These are phyloP conservation scores for Peribolospora baueri DNA, from an alignment of 768 basidiomycete genomes.

Conservation along the genomic window DNA sequence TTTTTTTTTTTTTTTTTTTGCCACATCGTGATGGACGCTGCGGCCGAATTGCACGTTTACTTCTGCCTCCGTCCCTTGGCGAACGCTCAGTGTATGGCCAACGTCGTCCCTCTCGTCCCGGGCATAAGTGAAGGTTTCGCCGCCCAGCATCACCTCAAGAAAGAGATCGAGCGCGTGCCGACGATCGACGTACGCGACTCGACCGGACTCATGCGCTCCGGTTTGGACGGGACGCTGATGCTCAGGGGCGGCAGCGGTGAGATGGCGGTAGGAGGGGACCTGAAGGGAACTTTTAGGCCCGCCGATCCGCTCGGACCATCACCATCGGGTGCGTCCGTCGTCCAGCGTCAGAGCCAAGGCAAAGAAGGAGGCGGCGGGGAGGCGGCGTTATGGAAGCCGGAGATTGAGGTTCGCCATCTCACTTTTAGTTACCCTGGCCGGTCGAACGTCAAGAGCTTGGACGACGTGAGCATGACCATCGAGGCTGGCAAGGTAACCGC, in stretches of 20 bases:
- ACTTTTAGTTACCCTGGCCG: constrained; percentile 18
- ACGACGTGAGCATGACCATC: constrained; percentile 12
- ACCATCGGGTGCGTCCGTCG: no score
- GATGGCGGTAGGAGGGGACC: no score
- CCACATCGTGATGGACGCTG: background rate
- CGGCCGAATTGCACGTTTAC: background rate
- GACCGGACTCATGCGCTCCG: background rate
- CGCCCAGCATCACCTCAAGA: background rate
- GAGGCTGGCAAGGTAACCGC: constrained; percentile 16
- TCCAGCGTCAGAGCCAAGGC: no score
- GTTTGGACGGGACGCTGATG: background rate
- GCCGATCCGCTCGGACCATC: no score
- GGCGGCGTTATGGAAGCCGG: no score
- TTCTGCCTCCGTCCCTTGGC: no score
- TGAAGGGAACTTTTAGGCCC: no score
- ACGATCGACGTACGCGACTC: constrained; percentile 1
- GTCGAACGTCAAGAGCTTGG: constrained; percentile 11
- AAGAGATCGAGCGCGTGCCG: constrained; percentile 1
- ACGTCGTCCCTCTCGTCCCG: background rate
- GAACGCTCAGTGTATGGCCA: background rate
- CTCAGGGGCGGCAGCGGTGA: no score
- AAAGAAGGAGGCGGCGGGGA: no score
- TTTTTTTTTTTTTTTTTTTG: background rate
- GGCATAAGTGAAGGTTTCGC: background rate
- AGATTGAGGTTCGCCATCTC: constrained; percentile 15